A percentile compares a stretch with the other conserved stretches of the same genome.
Evolutionary conservation across 1,284 basidiomycete genomes (phyloP).

Genomic region (Bjerkandera adusta): DNA sequence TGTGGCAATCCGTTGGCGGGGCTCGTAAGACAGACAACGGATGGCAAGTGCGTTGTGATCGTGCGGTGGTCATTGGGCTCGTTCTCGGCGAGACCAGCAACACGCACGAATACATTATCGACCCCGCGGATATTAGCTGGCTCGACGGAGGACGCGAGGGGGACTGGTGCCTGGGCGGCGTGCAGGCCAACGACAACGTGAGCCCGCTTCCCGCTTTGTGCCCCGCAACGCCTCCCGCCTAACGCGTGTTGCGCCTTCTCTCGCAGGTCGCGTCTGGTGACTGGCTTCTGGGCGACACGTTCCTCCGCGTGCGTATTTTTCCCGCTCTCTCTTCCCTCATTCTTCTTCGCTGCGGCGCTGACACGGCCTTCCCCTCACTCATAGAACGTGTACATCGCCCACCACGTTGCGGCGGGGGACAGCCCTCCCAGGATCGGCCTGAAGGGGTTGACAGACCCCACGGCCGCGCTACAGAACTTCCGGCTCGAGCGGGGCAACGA

Average conservation of each 20-base stretch:
- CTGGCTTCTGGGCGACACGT: slow-evolving; percentile 59
- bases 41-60: slow-evolving; percentile 54
- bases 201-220: slow-evolving; percentile 17
- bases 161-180: slow-evolving; percentile 56
- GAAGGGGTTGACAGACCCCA: slow-evolving; percentile 42
- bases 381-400: slow-evolving; percentile 54
- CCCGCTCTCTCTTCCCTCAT: slow-evolving; percentile 1
- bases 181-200: slow-evolving; percentile 54
- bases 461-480: slow-evolving; percentile 39
- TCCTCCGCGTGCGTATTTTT: slow-evolving; percentile 47
- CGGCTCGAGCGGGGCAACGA: slow-evolving; percentile 44
- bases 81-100: slow-evolving; percentile 40
- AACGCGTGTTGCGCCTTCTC: not conserved
- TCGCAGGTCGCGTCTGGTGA: slow-evolving; percentile 55
- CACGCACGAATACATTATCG: slow-evolving; percentile 41
- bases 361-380: slow-evolving; percentile 2
- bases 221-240: not conserved
- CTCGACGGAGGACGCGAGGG: slow-evolving; percentile 35
- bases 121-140: slow-evolving; percentile 56
- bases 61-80: slow-evolving; percentile 44
- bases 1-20: slow-evolving; percentile 46
- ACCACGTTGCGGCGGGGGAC: slow-evolving; percentile 41
- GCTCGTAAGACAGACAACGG: slow-evolving; percentile 39
- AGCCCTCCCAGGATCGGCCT: slow-evolving; percentile 48
- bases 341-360: slow-evolving; percentile 2